A percentile compares a stretch with the other conserved stretches of the same genome.
These are phyloP conservation scores for Penicillium ucsense DNA, from an alignment of 495 filamentous ascomycete genomes.

Conservation along the genomic window DNA sequence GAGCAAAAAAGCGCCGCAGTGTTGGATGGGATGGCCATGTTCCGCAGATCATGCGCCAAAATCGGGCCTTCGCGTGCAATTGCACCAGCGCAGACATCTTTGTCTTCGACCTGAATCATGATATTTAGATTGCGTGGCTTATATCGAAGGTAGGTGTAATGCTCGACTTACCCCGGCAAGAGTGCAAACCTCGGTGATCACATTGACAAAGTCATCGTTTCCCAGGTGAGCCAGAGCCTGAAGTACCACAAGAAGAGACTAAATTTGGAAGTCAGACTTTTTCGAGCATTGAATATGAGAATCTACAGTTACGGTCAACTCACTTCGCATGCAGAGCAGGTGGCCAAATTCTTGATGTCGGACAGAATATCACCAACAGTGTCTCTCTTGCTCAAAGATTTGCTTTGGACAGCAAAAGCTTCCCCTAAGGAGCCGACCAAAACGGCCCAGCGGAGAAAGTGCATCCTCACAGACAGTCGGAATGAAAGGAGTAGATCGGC, in stretches of 20 bases:
- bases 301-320: background rate
- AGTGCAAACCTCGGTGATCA: constrained; percentile 37
- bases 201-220: constrained; percentile 29
- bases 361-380: constrained; percentile 9
- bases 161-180: constrained; percentile 22
- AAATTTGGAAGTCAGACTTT: background rate
- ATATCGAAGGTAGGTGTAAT: background rate
- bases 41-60: constrained; percentile 35
- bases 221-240: constrained; percentile 34
- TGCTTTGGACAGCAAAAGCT: constrained; percentile 3
- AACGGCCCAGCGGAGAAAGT: constrained; percentile 2
- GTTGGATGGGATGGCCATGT: constrained; percentile 34
- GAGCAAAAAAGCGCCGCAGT: constrained; percentile 39
- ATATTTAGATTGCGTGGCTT: background rate
- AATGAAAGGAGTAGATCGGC: background rate
- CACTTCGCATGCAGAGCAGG: constrained; percentile 40
- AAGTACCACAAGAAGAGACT: constrained; percentile 34
- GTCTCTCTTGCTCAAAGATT: constrained; percentile 4
- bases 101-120: constrained; percentile 23
- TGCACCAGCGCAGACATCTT: constrained; percentile 38
- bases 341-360: constrained; percentile 34
- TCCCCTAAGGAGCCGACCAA: constrained; percentile 3
- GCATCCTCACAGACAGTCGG: constrained; percentile 2
- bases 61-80: constrained; percentile 40
- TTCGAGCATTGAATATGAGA: background rate